These are phyloP conservation scores for Terana coerulea DNA, from an alignment of 768 basidiomycete species.

Conservation along the genomic window DNA sequence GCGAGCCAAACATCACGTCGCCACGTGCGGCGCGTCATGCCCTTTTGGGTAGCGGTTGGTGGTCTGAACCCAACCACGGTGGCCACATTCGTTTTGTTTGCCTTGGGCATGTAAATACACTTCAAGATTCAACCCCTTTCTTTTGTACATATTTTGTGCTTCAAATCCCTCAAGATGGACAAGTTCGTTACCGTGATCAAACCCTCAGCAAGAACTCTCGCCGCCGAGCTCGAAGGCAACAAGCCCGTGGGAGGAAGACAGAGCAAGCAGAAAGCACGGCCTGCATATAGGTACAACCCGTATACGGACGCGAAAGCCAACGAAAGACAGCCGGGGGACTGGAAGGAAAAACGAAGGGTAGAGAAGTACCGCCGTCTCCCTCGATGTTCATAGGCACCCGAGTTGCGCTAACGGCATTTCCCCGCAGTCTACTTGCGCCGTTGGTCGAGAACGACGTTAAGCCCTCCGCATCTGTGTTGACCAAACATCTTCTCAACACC, in stretches of 20 bases:
- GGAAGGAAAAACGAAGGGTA: constrained; percentile 23
- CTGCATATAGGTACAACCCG: constrained; percentile 26
- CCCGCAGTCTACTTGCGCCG: constrained; percentile 27
- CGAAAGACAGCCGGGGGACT: constrained; percentile 24
- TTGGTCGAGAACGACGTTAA: constrained; percentile 28
- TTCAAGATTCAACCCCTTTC: neutral
- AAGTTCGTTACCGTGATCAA: constrained; percentile 29
- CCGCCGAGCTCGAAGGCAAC: neutral
- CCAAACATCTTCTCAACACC: constrained; percentile 56
- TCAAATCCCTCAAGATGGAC: constrained; percentile 25
- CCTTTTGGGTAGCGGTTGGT: constrained; percentile 1
- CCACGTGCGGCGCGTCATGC: neutral
- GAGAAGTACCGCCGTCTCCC: constrained; percentile 16
- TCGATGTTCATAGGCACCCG: neutral
- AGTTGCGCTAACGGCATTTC: neutral
- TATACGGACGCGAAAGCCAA: constrained; percentile 22
- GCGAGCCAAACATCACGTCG: constrained; percentile 9
- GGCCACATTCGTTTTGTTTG: neutral
- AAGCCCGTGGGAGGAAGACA: constrained; percentile 10
- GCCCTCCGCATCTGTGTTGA: constrained; percentile 43
- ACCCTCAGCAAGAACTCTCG: constrained; percentile 13
- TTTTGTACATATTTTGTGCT: constrained; percentile 13
- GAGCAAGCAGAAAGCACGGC: constrained; percentile 18
- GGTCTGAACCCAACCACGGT: neutral
- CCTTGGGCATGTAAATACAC: constrained; percentile 1